Base-by-base conservation (phyloP, 2,329 filamentous ascomycete genomes). In the Botrytis tulipae region DNA sequence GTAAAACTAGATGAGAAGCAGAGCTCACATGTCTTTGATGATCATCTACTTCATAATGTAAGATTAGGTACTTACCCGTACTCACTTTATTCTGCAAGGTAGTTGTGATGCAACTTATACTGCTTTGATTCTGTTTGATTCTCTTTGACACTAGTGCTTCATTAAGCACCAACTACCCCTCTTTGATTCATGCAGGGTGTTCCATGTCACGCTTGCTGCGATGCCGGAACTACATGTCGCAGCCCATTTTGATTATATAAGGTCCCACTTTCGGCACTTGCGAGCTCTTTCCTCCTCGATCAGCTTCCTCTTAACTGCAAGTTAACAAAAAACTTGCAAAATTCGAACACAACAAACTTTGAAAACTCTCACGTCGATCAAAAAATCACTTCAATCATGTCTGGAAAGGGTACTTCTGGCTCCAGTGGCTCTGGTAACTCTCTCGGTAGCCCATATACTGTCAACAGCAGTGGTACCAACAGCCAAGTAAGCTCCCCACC, bases 391-490 rank as follows among this genome's bases (percentile, higher is more conserved):
- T 9, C 42, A 25, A 35, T 25, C 29, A 48, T 65, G 42, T 35
- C 62, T 16, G 42, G 42, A 48, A 65, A 65, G 42, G 10, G 29
- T 35, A 35, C 10, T 25, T 57, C 35, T 46, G 6, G 60, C 35
- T 29, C 22, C 16, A 48, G 67, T 60, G 7, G 37, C 67, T 29
- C 51, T 42, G 40, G 65, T 20, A 65, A 46, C 25, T 68, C 65
- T 40, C 65, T 40, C 22, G 10, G 51, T 57, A n/a, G 42, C 46
- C 79, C 79, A 67, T 87, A 85, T 79, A 79, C 78, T 32, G 77
- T 82, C 76, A 85, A 67, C 16, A 57, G 74, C 48, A 71, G 70
- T 78, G 90, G 91, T 80, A 90, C 87, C 81, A 92, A 92, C 83
- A 87, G 81, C 82, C 84, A 90, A 84, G 90, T 90, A 82, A 74